Evolutionary conservation across 345 rosid species (phyloP).

Genomic region (Moringa oleifera): DNA sequence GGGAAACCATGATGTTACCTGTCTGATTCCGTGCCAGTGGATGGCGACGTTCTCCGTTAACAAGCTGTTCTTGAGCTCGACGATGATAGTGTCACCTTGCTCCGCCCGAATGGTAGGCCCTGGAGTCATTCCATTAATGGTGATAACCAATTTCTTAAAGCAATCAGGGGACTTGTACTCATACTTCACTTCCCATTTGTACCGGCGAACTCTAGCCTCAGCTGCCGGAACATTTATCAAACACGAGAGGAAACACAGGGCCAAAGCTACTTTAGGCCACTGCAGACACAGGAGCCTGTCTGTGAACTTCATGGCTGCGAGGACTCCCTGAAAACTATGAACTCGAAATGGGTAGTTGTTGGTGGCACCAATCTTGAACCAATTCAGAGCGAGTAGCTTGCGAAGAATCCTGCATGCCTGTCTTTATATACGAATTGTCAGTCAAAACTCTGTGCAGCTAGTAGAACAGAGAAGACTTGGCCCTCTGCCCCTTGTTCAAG

Average conservation of each 20-base stretch:
- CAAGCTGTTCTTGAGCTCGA: slow-evolving; percentile 60
- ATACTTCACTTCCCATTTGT: slow-evolving; percentile 65
- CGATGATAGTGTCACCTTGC: slow-evolving; percentile 62
- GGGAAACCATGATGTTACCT: slow-evolving; percentile 18
- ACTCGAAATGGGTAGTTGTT: too few species aligned
- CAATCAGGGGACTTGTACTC: slow-evolving; percentile 65
- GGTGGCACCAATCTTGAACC: too few species aligned
- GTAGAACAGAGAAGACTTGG: too few species aligned
- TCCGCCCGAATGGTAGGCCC: slow-evolving; percentile 61
- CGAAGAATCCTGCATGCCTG: too few species aligned
- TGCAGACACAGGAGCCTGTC: too few species aligned
- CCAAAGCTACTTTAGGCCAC: too few species aligned
- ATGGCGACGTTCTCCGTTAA: slow-evolving; percentile 54
- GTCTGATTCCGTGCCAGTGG: slow-evolving; percentile 86
- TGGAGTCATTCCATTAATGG: slow-evolving; percentile 56
- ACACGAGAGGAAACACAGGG: slow-evolving; percentile 5
- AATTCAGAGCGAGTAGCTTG: too few species aligned
- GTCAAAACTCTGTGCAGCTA: too few species aligned
- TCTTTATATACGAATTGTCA: too few species aligned
- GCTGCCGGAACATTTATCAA: slow-evolving; percentile 9
- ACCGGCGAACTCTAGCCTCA: slow-evolving; percentile 36
- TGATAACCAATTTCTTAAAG: slow-evolving; percentile 50
- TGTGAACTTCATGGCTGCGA: too few species aligned
- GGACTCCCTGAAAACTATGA: too few species aligned
- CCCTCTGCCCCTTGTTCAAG: too few species aligned